Conservation (phyloP, 2,329 filamentous ascomycete species). For the Trichothecium roseum region DNA sequence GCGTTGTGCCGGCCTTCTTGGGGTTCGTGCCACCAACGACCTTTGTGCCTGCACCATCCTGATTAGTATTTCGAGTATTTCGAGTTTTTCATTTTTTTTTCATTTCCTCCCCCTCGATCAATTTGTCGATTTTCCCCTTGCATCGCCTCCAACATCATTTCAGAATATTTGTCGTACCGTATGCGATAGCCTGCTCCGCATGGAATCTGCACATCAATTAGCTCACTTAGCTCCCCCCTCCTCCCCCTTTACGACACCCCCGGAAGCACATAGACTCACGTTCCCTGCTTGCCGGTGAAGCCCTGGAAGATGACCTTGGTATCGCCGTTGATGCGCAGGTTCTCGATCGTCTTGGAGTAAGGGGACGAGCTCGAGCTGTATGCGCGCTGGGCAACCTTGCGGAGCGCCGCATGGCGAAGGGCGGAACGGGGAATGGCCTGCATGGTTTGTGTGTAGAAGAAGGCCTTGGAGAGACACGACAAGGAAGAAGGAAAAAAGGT, state of each 20-base stretch:
- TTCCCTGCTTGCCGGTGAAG: conserved; percentile 95
- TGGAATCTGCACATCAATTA: conserved; percentile 65
- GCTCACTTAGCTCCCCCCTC: neutral
- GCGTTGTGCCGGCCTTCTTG: conserved; percentile 88
- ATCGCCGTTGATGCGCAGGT: conserved; percentile 85
- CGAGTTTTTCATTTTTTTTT: conserved; percentile 1
- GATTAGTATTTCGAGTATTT: neutral
- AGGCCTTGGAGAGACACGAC: conserved; percentile 2
- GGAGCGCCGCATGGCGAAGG: conserved; percentile 60
- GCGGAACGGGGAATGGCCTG: conserved; percentile 67
- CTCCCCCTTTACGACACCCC: neutral
- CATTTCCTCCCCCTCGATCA: too few species aligned
- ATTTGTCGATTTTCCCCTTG: conserved; percentile 4
- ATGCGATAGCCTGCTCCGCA: conserved; percentile 94
- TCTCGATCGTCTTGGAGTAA: conserved; percentile 65
- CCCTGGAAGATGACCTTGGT: conserved; percentile 97
- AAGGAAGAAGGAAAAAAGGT: conserved; percentile 7
- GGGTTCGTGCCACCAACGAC: conserved; percentile 98
- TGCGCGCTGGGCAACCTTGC: conserved; percentile 53
- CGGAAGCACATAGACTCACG: conserved; percentile 43
- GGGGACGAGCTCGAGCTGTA: conserved; percentile 63
- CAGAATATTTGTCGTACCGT: conserved; percentile 51
- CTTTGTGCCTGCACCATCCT: conserved; percentile 64
- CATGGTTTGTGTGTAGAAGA: conserved; percentile 50
- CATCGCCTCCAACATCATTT: conserved; percentile 7